Evolutionary conservation across 148 eudicot species (phyloP).

Genomic region (Camellia lanceoleosa): DNA sequence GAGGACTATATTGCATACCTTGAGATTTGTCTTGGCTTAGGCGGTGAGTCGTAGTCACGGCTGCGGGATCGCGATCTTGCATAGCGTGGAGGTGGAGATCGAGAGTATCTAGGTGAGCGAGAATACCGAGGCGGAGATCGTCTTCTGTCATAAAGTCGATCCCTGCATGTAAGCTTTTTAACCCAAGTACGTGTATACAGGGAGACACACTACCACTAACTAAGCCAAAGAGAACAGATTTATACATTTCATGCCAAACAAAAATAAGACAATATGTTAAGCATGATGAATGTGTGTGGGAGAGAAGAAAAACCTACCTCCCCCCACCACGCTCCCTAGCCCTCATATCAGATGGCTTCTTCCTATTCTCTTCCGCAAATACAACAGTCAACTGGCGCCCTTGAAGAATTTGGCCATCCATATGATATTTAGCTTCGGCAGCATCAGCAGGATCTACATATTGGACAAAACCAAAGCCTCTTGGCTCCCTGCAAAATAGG

Average conservation of each 20-base stretch:
- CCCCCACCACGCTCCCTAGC: conserved; percentile 57
- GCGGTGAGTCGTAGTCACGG: conserved; percentile 57
- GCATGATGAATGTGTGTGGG: background rate
- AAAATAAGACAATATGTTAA: background rate
- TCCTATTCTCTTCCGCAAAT: conserved; percentile 96
- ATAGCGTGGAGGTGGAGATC: conserved; percentile 70
- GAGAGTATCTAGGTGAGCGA: conserved; percentile 57
- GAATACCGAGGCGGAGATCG: conserved; percentile 74
- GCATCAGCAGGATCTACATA: conserved; percentile 90
- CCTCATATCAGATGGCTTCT: conserved; percentile 84
- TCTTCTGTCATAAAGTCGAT: conserved; percentile 64
- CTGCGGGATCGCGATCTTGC: conserved; percentile 64
- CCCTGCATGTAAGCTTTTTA: conserved; percentile 22
- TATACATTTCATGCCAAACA: background rate
- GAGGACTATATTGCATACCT: conserved; percentile 31
- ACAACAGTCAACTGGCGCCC: conserved; percentile 91
- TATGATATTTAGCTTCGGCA: conserved; percentile 87
- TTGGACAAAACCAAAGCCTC: conserved; percentile 98
- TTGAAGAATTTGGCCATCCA: conserved; percentile 82
- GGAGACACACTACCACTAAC: background rate
- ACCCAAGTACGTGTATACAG: background rate
- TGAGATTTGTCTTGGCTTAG: conserved; percentile 58
- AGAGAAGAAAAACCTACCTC: background rate
- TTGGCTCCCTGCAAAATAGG: conserved; percentile 64
- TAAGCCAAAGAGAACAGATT: background rate